Conservation (phyloP, 116 monocot species). For the Trichopus zeylanicus region DNA sequence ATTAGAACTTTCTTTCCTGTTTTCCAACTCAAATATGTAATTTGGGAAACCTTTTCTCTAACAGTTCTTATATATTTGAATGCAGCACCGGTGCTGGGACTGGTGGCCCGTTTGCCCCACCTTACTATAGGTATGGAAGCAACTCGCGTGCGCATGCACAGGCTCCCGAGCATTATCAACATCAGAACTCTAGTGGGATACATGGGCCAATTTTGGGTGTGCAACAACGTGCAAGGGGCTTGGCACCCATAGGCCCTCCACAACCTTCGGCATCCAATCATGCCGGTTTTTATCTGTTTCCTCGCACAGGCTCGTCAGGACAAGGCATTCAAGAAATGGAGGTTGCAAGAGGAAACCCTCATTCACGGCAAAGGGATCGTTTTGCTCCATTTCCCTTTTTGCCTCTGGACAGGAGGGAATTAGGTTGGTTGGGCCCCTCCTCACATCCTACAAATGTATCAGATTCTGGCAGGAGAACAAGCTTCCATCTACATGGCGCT, state of each 20-base stretch:
- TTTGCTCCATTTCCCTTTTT: constrained; percentile 40
- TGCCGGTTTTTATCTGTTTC: constrained; percentile 27
- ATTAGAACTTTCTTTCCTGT: too few relatives aligned
- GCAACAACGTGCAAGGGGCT: constrained; percentile 18
- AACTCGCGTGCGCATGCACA: constrained; percentile 19
- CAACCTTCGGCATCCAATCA: constrained; percentile 15
- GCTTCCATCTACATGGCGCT: constrained; percentile 15
- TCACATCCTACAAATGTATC: constrained; percentile 8
- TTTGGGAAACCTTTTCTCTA: too few relatives aligned
- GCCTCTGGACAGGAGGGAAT: constrained; percentile 33
- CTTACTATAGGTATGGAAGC: constrained; percentile 24
- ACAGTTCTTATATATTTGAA: neutral
- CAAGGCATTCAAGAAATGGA: constrained; percentile 22
- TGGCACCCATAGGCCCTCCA: constrained; percentile 20
- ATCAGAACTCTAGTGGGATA: constrained; percentile 5
- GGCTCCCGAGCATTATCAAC: constrained; percentile 28
- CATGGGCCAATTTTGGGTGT: constrained; percentile 7
- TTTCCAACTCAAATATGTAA: too few relatives aligned
- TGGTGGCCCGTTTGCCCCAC: constrained; percentile 21
- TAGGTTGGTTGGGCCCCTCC: constrained; percentile 34
- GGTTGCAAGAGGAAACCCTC: constrained; percentile 18
- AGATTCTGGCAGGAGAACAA: constrained; percentile 14
- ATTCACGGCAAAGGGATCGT: constrained; percentile 58
- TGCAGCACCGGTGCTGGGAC: constrained; percentile 33
- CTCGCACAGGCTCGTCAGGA: constrained; percentile 17